Evolutionary conservation across 495 filamentous ascomycete genomes (phyloP).

Genomic region (Trichoderma gamsii): DNA sequence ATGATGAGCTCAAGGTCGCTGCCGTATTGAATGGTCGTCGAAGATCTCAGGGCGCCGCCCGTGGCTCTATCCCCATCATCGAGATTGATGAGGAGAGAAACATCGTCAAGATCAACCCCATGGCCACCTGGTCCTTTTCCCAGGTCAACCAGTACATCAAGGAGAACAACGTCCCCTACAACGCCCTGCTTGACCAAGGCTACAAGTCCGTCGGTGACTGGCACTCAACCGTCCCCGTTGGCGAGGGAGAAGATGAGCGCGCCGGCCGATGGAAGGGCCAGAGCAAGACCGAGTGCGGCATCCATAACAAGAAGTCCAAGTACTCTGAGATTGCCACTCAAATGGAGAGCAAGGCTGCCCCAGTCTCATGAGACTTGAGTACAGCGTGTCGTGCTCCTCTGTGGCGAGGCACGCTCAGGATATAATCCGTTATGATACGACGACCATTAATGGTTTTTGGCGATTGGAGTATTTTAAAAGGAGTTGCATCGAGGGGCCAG

Average conservation of each 20-base stretch:
- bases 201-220: constrained; percentile 98
- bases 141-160: constrained; percentile 84
- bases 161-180: constrained; percentile 86
- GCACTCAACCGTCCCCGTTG: constrained; percentile 90
- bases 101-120: constrained; percentile 95
- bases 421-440: constrained; percentile 1
- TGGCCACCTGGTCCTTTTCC: constrained; percentile 90
- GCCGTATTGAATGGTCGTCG: constrained; percentile 93
- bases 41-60: constrained; percentile 87
- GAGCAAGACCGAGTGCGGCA: constrained; percentile 93
- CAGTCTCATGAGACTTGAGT: neutral
- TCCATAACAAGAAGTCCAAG: constrained; percentile 91
- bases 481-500: constrained; percentile 13
- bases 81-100: constrained; percentile 83
- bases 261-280: constrained; percentile 95
- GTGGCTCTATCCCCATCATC: constrained; percentile 79
- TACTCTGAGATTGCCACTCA: constrained; percentile 80
- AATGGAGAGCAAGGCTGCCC: constrained; percentile 34
- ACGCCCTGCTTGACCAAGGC: constrained; percentile 77
- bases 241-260: constrained; percentile 90
- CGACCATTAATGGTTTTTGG: neutral
- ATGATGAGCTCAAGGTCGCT: constrained; percentile 78
- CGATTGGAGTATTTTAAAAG: constrained; percentile 6
- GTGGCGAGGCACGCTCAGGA: neutral
- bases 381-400: neutral